These are phyloP conservation scores for Solanum hybrid DNA, from an alignment of 305 asterid species.

Conservation along the genomic window DNA sequence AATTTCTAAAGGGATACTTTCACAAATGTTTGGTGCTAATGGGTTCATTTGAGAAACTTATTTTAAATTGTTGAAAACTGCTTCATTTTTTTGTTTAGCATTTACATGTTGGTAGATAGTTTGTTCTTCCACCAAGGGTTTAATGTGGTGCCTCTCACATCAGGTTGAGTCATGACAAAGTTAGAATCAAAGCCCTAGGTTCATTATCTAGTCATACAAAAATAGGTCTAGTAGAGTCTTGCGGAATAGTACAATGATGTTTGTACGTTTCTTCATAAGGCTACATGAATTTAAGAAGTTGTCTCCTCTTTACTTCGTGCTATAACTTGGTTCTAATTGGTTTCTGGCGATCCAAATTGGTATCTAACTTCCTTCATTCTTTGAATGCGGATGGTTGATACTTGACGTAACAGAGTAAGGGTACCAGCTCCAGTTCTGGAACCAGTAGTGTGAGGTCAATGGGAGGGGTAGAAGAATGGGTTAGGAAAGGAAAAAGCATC, in stretches of 20 bases:
- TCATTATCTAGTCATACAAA: neutral
- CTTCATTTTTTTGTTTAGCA: neutral
- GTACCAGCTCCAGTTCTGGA: neutral
- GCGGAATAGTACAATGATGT: neutral
- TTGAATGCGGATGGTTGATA: neutral
- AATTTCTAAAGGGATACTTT: neutral
- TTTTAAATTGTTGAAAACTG: too few relatives aligned
- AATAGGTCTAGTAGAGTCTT: neutral
- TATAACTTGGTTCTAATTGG: neutral
- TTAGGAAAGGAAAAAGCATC: too few relatives aligned
- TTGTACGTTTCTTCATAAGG: neutral
- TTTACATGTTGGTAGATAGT: neutral
- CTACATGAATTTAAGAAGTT: neutral
- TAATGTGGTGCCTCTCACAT: neutral
- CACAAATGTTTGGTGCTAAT: too few relatives aligned
- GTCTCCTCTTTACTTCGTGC: neutral
- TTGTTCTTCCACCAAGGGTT: neutral
- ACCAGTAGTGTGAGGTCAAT: neutral
- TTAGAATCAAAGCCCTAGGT: neutral
- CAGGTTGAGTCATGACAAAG: neutral
- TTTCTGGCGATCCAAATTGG: neutral
- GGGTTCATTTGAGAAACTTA: neutral
- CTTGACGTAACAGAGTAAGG: neutral
- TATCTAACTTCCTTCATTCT: too few relatives aligned
- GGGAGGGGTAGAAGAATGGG: neutral